A percentile compares a stretch with the other conserved stretches of the same genome.
Conservation (phyloP, 78 protist genomes). For the Polysphondylium violaceum region DNA sequence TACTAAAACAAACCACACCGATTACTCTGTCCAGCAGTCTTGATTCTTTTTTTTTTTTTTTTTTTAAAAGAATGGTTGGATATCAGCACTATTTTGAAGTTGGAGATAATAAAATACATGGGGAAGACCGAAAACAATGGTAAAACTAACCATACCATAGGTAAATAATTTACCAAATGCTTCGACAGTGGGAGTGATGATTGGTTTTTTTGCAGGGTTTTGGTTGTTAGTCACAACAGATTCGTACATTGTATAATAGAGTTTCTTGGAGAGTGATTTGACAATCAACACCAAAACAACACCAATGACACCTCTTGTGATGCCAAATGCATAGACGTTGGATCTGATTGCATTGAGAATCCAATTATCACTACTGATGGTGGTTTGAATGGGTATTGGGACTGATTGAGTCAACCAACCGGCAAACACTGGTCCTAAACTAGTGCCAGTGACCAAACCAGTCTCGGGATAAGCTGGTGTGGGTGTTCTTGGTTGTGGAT, state of each 20-base stretch:
- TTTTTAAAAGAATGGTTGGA: too few relatives aligned
- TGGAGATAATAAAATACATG: not conserved
- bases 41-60: too few relatives aligned
- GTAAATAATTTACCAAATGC: conserved; percentile 62
- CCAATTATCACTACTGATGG: not conserved
- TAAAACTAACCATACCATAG: conserved; percentile 25
- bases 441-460: conserved; percentile 61
- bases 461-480: conserved; percentile 78
- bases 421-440: conserved; percentile 19
- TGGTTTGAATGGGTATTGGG: conserved; percentile 4
- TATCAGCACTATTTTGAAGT: not conserved
- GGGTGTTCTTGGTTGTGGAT: conserved; percentile 64
- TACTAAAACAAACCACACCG: too few relatives aligned
- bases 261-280: conserved; percentile 58
- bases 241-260: conserved; percentile 31
- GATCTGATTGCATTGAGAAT: not conserved
- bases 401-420: not conserved
- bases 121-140: not conserved
- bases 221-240: too few relatives aligned
- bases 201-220: conserved; percentile 5
- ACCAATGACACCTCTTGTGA: not conserved
- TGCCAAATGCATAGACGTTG: not conserved
- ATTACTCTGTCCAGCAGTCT: too few relatives aligned
- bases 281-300: conserved; percentile 25
- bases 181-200: conserved; percentile 30